Conservation (phyloP, 768 basidiomycete genomes). For the Tricholoma flavovirens region DNA sequence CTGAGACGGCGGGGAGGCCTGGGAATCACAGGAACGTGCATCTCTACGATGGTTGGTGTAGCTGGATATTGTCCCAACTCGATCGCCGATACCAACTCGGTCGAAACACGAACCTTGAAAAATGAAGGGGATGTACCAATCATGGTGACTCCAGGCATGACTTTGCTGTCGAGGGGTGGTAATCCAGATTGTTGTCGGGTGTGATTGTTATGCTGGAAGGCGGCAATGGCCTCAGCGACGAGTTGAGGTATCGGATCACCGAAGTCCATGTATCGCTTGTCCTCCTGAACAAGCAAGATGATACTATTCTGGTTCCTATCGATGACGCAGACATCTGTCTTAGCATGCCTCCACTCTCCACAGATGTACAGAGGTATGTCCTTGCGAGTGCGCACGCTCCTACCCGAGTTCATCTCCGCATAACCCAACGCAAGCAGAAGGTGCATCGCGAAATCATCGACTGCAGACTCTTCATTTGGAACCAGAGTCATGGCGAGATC, state of each 20-base stretch:
- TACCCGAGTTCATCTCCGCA: background rate
- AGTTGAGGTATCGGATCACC: constrained; percentile 16
- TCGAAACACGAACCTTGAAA: background rate
- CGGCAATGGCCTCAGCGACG: constrained; percentile 21
- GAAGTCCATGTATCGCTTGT: background rate
- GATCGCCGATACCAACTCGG: background rate
- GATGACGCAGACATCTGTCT: background rate
- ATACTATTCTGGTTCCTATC: background rate
- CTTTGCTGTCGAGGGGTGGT: background rate
- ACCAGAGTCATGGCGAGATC: background rate
- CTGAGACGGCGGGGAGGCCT: background rate
- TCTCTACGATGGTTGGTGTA: background rate
- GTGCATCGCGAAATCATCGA: background rate
- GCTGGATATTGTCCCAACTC: background rate
- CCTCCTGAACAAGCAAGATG: background rate
- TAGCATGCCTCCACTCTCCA: background rate
- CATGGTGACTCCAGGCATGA: background rate
- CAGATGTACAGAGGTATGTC: background rate
- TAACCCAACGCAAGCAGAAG: background rate
- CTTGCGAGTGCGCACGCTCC: background rate
- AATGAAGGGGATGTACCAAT: background rate
- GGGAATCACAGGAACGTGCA: background rate
- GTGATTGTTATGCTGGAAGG: constrained; percentile 20
- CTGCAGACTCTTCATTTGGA: background rate
- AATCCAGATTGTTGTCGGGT: background rate